Base-by-base conservation (phyloP, 2,329 filamentous ascomycete species). In the Fusarium torulosum region DNA sequence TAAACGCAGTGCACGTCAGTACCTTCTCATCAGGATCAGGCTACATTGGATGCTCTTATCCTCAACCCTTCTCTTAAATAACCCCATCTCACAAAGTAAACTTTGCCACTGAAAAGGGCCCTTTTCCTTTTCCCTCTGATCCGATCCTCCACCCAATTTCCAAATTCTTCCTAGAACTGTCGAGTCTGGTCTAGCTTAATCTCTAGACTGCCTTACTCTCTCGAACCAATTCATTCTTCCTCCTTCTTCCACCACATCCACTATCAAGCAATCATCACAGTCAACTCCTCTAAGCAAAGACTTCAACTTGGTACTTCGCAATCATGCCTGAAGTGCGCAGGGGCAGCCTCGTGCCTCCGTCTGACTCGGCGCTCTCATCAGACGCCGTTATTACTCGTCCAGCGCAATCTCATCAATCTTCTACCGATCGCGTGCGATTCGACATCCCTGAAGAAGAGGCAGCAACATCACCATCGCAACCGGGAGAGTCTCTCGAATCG, bases 311-410 rank as follows among this genome's bases (percentile, higher is more conserved):
- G 31, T 20, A 17, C 43, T 37, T 27, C 35, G 38, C 49, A 40
- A 71, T 44, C 27, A 77, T 77, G 75, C 75, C 75, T 45, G 71
- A 76, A 58, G 69, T 76, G 52, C 69, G 74, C 49, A 66, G 70
- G 65, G 75, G 74, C 25, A 75, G 71, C 41, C 57, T 70, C 20
- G 62, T 71, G 35, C 54, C 62, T 25, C 42, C 66, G 53, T 67
- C 72, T 31, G 67, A 72, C 53, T 59, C 70, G 41, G 55, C 68
- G 23, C 47, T 73, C 15, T 46, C 71, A 42, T 65, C 67, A 20
- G 42, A 42, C 15, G 29, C 55, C 7, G 53, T n/a, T 11, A 33
- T 62, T n/a, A 55, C 69, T 21, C 65, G 55, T 40, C 64, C 64
- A 15, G 52, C 63, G 13, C 68, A 71, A 19, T 66, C 66, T 29